Percentiles rank a stretch among this genome's conserved stretches.
Evolutionary conservation across 192 early-diverging fungal species (phyloP).

Genomic region (Haplosporangium gracile): DNA sequence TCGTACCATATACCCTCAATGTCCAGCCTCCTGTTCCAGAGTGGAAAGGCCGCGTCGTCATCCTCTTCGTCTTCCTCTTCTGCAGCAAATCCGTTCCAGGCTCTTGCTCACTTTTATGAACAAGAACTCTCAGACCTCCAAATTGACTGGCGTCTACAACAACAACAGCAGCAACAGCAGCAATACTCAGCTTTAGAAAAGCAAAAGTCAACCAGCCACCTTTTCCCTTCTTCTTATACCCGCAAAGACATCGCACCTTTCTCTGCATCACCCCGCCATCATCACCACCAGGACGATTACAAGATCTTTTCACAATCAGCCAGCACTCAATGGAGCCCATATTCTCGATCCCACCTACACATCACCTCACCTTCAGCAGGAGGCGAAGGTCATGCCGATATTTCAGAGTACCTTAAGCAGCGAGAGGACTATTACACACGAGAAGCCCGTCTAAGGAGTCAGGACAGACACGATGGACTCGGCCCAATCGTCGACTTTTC

Average conservation of each 20-base stretch:
- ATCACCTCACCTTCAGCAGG: neutral
- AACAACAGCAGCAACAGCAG: conserved; percentile 3
- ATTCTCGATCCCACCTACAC: neutral
- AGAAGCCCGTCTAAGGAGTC: conserved; percentile 31
- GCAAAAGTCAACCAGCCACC: conserved; percentile 7
- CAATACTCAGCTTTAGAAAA: neutral
- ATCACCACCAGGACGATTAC: conserved; percentile 22
- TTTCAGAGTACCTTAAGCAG: conserved; percentile 32
- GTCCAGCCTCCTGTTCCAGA: conserved; percentile 39
- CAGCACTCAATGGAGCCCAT: neutral
- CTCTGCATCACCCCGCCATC: neutral
- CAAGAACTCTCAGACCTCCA: conserved; percentile 40
- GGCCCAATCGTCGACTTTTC: conserved; percentile 49
- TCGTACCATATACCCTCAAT: neutral
- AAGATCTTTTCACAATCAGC: conserved; percentile 6
- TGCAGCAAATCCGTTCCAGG: conserved; percentile 32
- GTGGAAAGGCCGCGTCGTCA: conserved; percentile 14
- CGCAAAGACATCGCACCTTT: neutral
- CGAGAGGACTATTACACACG: conserved; percentile 48
- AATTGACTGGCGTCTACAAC: conserved; percentile 20
- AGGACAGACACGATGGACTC: conserved; percentile 38
- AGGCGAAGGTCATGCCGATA: neutral
- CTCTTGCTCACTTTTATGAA: conserved; percentile 48
- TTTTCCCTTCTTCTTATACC: conserved; percentile 22
- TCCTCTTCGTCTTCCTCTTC: conserved; percentile 24